Evolutionary conservation across 495 filamentous ascomycete species (phyloP), one percentile per base, ranked within the genome.

Genomic region (Penicillium longicatenatum): DNA sequence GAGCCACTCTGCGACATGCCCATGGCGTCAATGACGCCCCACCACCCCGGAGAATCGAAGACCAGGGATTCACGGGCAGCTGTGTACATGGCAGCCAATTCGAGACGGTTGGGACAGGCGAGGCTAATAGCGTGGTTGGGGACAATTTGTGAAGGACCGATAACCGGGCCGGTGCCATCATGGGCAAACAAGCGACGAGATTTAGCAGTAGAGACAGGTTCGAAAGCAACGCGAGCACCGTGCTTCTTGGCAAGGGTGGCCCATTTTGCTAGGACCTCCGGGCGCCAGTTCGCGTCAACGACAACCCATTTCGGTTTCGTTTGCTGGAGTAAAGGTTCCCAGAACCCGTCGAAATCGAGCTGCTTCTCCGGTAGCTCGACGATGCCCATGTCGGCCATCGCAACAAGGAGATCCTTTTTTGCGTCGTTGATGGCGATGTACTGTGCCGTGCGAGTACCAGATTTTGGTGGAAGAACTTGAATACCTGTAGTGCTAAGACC

Each of bases 351-450:
- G 54, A 81, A 75, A 52, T 75, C 60, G 8, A 79, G 69, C 10
- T 72, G 64, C 7, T 69, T 33, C 46, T 71, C 64, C n/a, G 74
- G 63, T 8, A 75, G 70, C 50, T 91, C 85, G 57, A 97, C 79
- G 66, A 98, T 94, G 50, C 75, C 78, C 91, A 98, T 97, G 68
- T 98, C 94, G 17, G 94, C 91, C 89, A 97, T 95, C 50, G 91
- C 93, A 44, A 96, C 67, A 3, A 89, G 78, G 10, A 98, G 82
- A 55, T 92, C 86, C 63, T 93, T 94, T 24, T 88, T 82, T 2
- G 74, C 75, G 66, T 93, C 90, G 71, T 98, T 98, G 63, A 97
- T 77, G 17, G 92, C 87, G 2, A 98, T 83, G 66, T 98, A 98
- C 67, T 96, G 91, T 6, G 92, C 90, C 2, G 94, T 98, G 24